Evolutionary conservation across 345 rosid species (phyloP), one percentile per base, ranked within the genome.

Genomic region (Excoecaria cochinchinensis): DNA sequence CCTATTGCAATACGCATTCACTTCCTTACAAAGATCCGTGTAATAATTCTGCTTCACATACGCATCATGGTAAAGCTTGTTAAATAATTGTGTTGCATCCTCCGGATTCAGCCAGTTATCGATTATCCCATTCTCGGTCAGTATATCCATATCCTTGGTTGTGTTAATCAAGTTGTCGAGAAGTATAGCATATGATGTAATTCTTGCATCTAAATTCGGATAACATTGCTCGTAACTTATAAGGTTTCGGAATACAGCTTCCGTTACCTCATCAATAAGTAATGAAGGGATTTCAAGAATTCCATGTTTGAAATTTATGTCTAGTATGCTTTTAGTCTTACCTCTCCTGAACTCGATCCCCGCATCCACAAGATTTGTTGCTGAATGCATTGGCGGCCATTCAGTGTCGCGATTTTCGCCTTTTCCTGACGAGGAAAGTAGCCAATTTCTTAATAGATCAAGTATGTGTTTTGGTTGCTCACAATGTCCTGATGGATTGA

Each of bases 81-180:
- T 72, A 46, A 80, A 80, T 63, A 81, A 73, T 53, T 76, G 51
- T 48, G 62, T 69, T 21, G 77, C 81, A 10, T 59, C 69, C 13
- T 73, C 69, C 15, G 77, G 74, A 22, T 59, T 68, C 63, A 72
- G 42, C 77, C 77, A 73, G 8, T 78, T 78, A 19, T 51, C 46
- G 4, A 73, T n/a, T 6, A 78, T 67, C n/a, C 57, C 57, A 17
- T n/a, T 53, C 12, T 40, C 12, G 22, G 24, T 51, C 52, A 78
- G 19, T 11, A 67, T 44, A 48, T 72, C 77, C 69, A 73, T 39
- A 21, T 78, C 77, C 19, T 50, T 69, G 38, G 62, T 21, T 1
- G 62, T 73, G 69, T 78, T 62, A 1, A 73, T 69, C 3, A 73
- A 74, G 68, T 67, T 67, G 44, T 60, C 77, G 0, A 78, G 61